Evolutionary conservation across 495 filamentous ascomycete genomes (phyloP), one percentile per base, ranked within the genome.

Genomic region (Rusavskia elegans): DNA sequence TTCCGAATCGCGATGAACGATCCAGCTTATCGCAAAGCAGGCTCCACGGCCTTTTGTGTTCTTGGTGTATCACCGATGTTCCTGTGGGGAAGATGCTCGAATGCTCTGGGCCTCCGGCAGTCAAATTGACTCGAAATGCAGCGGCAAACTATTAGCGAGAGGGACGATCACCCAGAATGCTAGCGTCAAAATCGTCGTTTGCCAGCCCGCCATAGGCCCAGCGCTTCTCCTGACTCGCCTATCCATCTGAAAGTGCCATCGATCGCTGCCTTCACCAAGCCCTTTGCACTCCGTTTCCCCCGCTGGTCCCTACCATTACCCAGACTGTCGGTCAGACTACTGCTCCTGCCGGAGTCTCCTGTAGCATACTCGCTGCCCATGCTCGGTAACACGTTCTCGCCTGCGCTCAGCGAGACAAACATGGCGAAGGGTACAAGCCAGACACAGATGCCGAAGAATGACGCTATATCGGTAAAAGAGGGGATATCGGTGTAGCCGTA

Each of bases 361-460:
- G 78, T 83, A 7, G 73, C 78, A 63, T 81, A 81, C 54, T 81
- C 77, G 6, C 71, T 75, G 19, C 81, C 79, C 73, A 94, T 96
- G 45, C 80, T 89, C 2, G 92, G 92, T 53, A 98, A 69, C 11
- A 97, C 84, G 64, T 97, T 96, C 57, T 98, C 92, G 42, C 87
- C 84, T 2, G 92, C 93, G 17, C 84, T 90, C 17, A 98, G 69
- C 50, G 83, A 88, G 29, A 98, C 90, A 61, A 98, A 98, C 36
- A 98, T 75, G 25, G 89, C 81, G 66, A 98, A 98, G 0, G 92
- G 92, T 2, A 96, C 84, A 13, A 98, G 75, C 92, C 92, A 98
- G 14, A 98, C 87, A 63, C 87, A 95, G 9, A 98, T 72, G 5
- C 92, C 92, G 61, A 98, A 98, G 64, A 90, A 98, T 1, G 87